These are phyloP conservation scores for Euptelea pleiosperma DNA, from an alignment of 164 flowering plant genomes.

Conservation along the genomic window DNA sequence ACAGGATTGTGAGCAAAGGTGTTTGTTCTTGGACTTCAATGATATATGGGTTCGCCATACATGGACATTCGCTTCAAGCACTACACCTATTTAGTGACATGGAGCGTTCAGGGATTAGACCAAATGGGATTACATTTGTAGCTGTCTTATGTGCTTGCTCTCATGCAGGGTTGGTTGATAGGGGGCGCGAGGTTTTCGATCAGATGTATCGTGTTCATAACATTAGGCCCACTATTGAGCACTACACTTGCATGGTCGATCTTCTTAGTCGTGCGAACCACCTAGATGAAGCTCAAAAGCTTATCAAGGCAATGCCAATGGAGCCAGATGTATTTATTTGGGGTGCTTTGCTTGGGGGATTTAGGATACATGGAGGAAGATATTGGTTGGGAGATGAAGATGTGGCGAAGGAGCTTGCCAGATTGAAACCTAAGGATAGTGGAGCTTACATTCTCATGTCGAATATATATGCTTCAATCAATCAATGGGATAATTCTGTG, in stretches of 20 bases:
- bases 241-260: conserved; percentile 10
- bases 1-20: background rate
- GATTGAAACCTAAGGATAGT: conserved; percentile 4
- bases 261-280: conserved; percentile 5
- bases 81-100: conserved; percentile 1
- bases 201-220: background rate
- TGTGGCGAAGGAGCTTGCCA: background rate
- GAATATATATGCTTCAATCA: background rate
- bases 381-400: background rate
- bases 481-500: conserved; percentile 3
- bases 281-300: conserved; percentile 2
- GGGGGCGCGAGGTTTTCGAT: conserved; percentile 1
- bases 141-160: conserved; percentile 8
- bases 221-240: conserved; percentile 4
- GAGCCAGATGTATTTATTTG: conserved; percentile 3
- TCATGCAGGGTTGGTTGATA: conserved; percentile 8
- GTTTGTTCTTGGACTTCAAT: conserved; percentile 7
- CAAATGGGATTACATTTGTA: conserved; percentile 8
- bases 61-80: conserved; percentile 5
- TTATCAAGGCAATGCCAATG: conserved; percentile 8
- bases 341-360: conserved; percentile 5
- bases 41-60: conserved; percentile 8
- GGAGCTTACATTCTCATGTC: conserved; percentile 9
- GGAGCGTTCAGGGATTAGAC: background rate
- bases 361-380: conserved; percentile 1